Base-by-base conservation (phyloP, 345 rosid species). In the Dovyalis caffra region DNA sequence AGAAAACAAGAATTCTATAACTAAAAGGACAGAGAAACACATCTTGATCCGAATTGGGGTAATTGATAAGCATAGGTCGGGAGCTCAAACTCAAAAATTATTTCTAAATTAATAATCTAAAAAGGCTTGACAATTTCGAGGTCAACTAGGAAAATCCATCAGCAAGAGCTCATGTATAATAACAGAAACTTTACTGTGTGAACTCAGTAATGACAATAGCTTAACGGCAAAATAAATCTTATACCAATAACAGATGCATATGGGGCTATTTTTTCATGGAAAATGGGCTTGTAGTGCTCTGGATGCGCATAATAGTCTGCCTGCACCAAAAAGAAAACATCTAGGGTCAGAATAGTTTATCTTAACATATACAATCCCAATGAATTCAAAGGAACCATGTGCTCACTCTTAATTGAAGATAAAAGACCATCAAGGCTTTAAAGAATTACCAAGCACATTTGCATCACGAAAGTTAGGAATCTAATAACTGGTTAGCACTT, bases 301-400 rank as follows among this genome's bases (percentile, higher is more conserved):
- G 97, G 99, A 79, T 95, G 97, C 45, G 88, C 92, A 82, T 95
- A 95, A 76, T 95, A 95, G 82, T 91, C 99, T 0, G 84, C 91
- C 99, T 95, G 93, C 75, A 82, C 57, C 15, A 67, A 20, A 77
- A 32, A 61, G 58, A 29, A 16, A 34, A 31, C 63, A 25, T 33
- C 73, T 5, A 26, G 8, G 8, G 38, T 77, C 25, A 74, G 60
- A 73, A 69, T 47, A 38, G 3, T 8, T 57, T 20, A 51, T 65
- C 62, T 25, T 9, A 40, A 18, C 25, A 16, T 20, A 45, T 56
- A 7, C 62, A 21, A 49, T 33, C 21, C 1, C 33, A 16, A 26
- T 2, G 11, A 64, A 45, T 45, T 43, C n/a, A 5, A 23, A 37
- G 28, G 15, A 62, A 26, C 28, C 21, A 72, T 3, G 11, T 18